Conservation (phyloP, 2,329 filamentous ascomycete genomes). For the Hymenoscyphus infarciens region DNA sequence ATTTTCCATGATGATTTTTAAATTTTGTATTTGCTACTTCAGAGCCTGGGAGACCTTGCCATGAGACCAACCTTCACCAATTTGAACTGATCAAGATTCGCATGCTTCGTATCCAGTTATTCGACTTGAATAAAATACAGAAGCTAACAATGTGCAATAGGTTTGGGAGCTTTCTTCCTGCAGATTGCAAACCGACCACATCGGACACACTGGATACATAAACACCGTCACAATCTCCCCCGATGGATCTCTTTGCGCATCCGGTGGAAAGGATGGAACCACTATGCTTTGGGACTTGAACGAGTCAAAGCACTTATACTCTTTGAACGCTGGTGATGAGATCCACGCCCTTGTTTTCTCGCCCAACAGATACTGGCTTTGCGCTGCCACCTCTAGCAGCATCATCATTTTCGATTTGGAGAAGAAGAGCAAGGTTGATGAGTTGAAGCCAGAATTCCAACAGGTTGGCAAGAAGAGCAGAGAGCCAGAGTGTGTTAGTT, state of each 20-base stretch:
- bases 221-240: slow-evolving; percentile 99
- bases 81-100: slow-evolving; percentile 62
- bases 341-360: slow-evolving; percentile 99
- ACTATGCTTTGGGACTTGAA: slow-evolving; percentile 99
- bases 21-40: slow-evolving; percentile 99
- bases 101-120: slow-evolving; percentile 16
- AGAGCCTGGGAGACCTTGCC: slow-evolving; percentile 78
- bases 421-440: slow-evolving; percentile 99
- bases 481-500: slow-evolving; percentile 94
- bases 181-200: slow-evolving; percentile 99
- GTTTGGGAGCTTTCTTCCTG: slow-evolving; percentile 99
- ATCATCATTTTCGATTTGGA: slow-evolving; percentile 99
- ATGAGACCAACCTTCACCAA: slow-evolving; percentile 98
- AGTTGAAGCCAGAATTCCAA: slow-evolving; percentile 98
- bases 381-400: slow-evolving; percentile 92
- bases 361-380: slow-evolving; percentile 99
- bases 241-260: slow-evolving; percentile 97
- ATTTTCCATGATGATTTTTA: slow-evolving; percentile 85
- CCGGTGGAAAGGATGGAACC: slow-evolving; percentile 98
- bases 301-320: slow-evolving; percentile 99
- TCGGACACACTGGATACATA: slow-evolving; percentile 99
- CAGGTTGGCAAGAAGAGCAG: slow-evolving; percentile 98
- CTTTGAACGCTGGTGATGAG: slow-evolving; percentile 97
- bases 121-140: slow-evolving; percentile 10
- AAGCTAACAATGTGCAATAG: slow-evolving; percentile 45